Conservation (phyloP, 2,329 filamentous ascomycete genomes). For the Chaetomiaceae sp. region DNA sequence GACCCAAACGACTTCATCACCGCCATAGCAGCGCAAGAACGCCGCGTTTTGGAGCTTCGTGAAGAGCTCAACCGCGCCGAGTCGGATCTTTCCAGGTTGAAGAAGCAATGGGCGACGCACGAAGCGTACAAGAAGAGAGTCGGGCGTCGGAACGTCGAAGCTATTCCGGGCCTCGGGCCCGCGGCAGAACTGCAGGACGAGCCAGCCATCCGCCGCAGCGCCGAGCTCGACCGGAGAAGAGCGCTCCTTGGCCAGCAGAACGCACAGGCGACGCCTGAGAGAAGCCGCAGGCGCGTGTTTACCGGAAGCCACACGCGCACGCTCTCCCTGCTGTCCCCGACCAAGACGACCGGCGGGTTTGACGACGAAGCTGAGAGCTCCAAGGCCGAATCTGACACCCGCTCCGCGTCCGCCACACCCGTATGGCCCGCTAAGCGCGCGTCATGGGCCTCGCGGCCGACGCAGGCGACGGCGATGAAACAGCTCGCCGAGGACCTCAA, state of each 20-base stretch:
- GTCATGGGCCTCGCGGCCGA: conserved; percentile 52
- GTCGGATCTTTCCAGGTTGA: conserved; percentile 65
- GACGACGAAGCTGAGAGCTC: conserved; percentile 41
- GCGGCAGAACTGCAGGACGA: conserved; percentile 29
- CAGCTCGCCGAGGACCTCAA: conserved; percentile 86
- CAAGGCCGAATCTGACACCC: conserved; percentile 28
- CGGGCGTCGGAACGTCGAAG: conserved; percentile 59
- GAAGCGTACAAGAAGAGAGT: conserved; percentile 72
- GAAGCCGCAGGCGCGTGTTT: conserved; percentile 58
- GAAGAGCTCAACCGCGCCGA: conserved; percentile 87
- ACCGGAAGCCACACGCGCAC: conserved; percentile 57
- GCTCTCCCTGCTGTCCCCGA: conserved; percentile 76
- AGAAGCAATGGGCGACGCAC: conserved; percentile 74
- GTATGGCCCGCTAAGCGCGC: conserved; percentile 46
- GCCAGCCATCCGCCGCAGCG: conserved; percentile 34
- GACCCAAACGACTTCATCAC: conserved; percentile 70
- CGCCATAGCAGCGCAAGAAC: conserved; percentile 85
- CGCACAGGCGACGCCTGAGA: conserved; percentile 35
- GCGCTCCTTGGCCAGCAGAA: conserved; percentile 48
- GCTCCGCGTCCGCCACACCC: conserved; percentile 30
- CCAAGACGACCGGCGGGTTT: conserved; percentile 41
- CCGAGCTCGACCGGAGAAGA: conserved; percentile 69
- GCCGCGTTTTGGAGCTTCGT: conserved; percentile 79
- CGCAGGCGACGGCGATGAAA: conserved; percentile 46
- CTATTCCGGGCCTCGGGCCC: conserved; percentile 41